Percentiles rank a stretch among this genome's conserved stretches.
These are phyloP conservation scores for Plasmodium blacklocki DNA, from an alignment of 169 alveolate genomes.

Conservation along the genomic window DNA sequence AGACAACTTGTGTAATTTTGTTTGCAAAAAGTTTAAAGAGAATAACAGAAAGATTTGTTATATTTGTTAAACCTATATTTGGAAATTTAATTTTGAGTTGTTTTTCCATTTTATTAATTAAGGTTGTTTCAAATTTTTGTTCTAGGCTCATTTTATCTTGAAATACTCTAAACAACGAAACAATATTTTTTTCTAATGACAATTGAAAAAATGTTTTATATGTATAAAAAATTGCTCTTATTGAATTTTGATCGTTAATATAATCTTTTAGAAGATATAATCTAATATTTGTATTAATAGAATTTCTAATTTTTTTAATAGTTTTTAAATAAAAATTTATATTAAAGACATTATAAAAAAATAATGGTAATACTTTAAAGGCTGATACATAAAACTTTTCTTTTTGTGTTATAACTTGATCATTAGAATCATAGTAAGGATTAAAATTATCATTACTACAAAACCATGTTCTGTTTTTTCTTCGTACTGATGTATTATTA, in stretches of 20 bases:
- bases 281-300: constrained; percentile 28
- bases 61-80: constrained; percentile 32
- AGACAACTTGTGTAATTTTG: constrained; percentile 21
- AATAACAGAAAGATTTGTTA: constrained; percentile 35
- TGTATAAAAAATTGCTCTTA: constrained; percentile 25
- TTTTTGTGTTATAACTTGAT: not conserved
- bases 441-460: no score
- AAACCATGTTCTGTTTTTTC: no score
- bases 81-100: constrained; percentile 41
- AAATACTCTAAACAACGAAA: constrained; percentile 33
- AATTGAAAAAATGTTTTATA: constrained; percentile 46
- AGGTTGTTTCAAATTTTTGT: constrained; percentile 10
- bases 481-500: no score
- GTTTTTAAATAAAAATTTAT: constrained; percentile 27
- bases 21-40: constrained; percentile 21
- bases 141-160: constrained; percentile 12
- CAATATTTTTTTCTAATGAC: constrained; percentile 27
- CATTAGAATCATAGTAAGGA: no score
- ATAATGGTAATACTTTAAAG: constrained; percentile 16
- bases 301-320: constrained; percentile 6
- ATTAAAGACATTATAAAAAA: constrained; percentile 25
- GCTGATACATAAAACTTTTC: not conserved
- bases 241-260: constrained; percentile 37
- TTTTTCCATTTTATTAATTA: constrained; percentile 11
- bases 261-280: constrained; percentile 52